A percentile compares a stretch with the other conserved stretches of the same genome.
Conservation (phyloP, 202 grass and related monocot genomes). For the Panicum virgatum region DNA sequence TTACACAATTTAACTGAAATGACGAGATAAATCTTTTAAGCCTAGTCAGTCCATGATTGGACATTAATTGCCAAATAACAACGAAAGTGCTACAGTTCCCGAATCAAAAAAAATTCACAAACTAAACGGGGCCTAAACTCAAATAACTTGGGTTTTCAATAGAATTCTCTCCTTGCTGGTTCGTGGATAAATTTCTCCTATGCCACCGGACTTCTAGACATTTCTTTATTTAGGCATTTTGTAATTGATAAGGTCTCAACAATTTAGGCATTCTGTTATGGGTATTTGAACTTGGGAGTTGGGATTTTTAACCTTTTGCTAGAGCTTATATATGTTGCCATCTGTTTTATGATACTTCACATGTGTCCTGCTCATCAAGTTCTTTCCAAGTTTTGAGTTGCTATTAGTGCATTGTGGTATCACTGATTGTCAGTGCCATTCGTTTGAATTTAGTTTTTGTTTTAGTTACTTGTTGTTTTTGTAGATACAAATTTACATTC, state of each 20-base stretch:
- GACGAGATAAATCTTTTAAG: too few species aligned
- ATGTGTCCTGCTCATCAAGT: not conserved
- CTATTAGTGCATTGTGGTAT: not conserved
- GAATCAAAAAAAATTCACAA: too few species aligned
- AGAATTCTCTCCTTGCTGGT: not conserved
- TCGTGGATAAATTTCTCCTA: not conserved
- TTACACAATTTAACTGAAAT: too few species aligned
- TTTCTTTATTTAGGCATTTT: not conserved
- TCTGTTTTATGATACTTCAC: not conserved
- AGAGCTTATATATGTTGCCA: not conserved
- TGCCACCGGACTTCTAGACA: too few species aligned
- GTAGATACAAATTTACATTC: not conserved
- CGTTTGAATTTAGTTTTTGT: conserved; percentile 24
- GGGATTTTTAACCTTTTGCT: not conserved
- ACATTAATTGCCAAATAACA: too few species aligned
- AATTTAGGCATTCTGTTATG: not conserved
- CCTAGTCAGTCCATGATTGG: too few species aligned
- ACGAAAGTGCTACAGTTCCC: too few species aligned
- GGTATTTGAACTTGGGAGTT: not conserved
- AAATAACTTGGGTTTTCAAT: not conserved
- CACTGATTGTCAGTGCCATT: not conserved
- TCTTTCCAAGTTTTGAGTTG: not conserved
- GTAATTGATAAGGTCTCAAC: not conserved
- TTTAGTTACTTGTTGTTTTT: not conserved
- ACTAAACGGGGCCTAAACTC: too few species aligned